These are phyloP conservation scores for Plectosphaerella cucumerina DNA, from an alignment of 2,329 filamentous ascomycete genomes.

Conservation along the genomic window DNA sequence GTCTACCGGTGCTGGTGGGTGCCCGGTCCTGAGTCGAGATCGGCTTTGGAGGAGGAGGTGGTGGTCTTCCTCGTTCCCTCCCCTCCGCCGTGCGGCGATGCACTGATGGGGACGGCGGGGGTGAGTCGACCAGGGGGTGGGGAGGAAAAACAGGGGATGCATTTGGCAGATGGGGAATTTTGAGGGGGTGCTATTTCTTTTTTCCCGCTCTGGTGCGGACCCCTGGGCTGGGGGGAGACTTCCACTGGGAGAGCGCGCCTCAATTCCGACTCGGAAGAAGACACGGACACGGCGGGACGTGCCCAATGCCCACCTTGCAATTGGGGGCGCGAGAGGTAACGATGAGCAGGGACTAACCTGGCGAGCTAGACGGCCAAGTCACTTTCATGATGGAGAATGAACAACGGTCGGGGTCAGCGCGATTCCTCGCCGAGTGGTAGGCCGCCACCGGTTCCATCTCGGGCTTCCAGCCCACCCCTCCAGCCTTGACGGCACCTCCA, in stretches of 20 bases:
- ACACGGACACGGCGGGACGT: no score
- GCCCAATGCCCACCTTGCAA: no score
- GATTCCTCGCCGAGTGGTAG: neutral
- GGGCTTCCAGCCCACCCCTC: no score
- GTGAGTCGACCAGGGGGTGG: no score
- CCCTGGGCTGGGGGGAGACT: no score
- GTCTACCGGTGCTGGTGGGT: neutral
- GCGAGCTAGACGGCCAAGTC: constrained; percentile 4
- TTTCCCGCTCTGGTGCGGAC: neutral
- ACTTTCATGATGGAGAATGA: constrained; percentile 5
- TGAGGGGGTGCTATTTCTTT: neutral
- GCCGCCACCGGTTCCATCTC: neutral
- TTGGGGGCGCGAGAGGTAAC: neutral
- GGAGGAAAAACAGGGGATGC: neutral
- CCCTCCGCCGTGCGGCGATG: neutral
- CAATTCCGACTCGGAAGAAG: no score
- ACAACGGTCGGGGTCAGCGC: neutral
- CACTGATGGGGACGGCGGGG: no score
- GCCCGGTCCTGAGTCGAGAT: neutral
- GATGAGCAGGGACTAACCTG: neutral
- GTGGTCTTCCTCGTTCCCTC: neutral
- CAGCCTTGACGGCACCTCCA: neutral
- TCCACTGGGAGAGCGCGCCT: no score
- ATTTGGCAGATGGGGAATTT: neutral
- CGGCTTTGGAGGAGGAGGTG: neutral